Evolutionary conservation across 129 eudicot genomes (phyloP).

Genomic region (Gnaphalium uliginosum): DNA sequence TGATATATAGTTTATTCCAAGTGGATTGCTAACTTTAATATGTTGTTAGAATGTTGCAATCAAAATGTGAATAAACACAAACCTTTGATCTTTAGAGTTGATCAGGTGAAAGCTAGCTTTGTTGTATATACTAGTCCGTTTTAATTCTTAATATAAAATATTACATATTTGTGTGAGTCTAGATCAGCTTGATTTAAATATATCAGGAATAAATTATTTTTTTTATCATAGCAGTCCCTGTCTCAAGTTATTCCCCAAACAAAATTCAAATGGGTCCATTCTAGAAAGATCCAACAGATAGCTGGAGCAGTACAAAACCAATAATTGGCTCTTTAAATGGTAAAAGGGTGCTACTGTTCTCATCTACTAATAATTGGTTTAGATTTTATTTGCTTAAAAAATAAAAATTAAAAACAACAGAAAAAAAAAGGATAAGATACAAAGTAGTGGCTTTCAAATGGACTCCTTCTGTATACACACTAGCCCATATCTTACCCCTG

Average conservation of each 20-base stretch:
- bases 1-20: background rate
- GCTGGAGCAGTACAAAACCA: conserved; percentile 20
- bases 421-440: conserved; percentile 10
- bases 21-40: conserved; percentile 27
- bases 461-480: conserved; percentile 31
- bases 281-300: background rate
- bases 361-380: background rate
- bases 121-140: background rate
- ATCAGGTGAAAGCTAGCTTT: conserved; percentile 20
- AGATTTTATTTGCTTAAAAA: background rate
- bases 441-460: conserved; percentile 27
- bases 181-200: background rate
- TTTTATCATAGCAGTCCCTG: background rate
- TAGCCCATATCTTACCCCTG: conserved; percentile 10
- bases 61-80: conserved; percentile 4
- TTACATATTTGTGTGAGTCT: conserved; percentile 2
- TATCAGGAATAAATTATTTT: no score
- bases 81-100: conserved; percentile 20
- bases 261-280: conserved; percentile 11
- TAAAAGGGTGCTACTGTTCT: conserved; percentile 6
- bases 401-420: no score
- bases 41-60: conserved; percentile 19
- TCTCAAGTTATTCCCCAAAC: conserved; percentile 6
- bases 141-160: background rate
- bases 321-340: conserved; percentile 14